Base-by-base conservation (phyloP, 164 flowering plant species). In the Aristolochia californica region DNA sequence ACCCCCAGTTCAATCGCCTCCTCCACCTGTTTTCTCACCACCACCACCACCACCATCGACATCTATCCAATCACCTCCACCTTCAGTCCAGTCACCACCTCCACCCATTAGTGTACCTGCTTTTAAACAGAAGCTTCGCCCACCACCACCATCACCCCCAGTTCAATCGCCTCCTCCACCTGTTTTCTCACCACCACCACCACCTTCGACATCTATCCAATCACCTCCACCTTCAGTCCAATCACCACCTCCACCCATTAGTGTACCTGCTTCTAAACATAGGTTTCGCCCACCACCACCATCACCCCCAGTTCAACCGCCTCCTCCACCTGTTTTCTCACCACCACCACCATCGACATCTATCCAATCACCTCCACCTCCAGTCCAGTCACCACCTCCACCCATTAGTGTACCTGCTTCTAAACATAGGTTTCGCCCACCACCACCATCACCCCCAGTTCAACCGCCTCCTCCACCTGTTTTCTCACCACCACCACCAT, bases 151-250 rank as follows among this genome's bases (percentile, higher is more conserved):
- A 56, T 17, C n/a, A 30, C 38, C 55, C 43, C 25, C 56, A 38
- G n/a, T 56, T 57, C n/a, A n/a, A 7, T 52, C 75, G 17, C 54
- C 62, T 18, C 66, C 61, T 10, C 24, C 23, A 3, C 30, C 52
- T 7, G 34, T 40, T 56, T 24, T 17, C 2, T 8, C 4, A 2
- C 14, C 20, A 15, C 38, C 45, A 22, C 1, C 22, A 4, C 10
- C 15, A 17, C 26, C 58, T 50, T 38, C 65, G 14, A 3, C 34
- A 5, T n/a, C n/a, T n/a, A n/a, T n/a, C n/a, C n/a, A n/a, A n/a
- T n/a, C n/a, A n/a, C n/a, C n/a, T n/a, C n/a, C n/a, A n/a, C n/a
- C n/a, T 16, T 10, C 22, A 14, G 48, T 56, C 1, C 27, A 47
- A 25, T 43, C 27, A 8, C 34, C 15, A 14, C 9, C 26, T 16